These are phyloP conservation scores for Penicillium sp. DNA, from an alignment of 2,329 filamentous ascomycete species.

Conservation along the genomic window DNA sequence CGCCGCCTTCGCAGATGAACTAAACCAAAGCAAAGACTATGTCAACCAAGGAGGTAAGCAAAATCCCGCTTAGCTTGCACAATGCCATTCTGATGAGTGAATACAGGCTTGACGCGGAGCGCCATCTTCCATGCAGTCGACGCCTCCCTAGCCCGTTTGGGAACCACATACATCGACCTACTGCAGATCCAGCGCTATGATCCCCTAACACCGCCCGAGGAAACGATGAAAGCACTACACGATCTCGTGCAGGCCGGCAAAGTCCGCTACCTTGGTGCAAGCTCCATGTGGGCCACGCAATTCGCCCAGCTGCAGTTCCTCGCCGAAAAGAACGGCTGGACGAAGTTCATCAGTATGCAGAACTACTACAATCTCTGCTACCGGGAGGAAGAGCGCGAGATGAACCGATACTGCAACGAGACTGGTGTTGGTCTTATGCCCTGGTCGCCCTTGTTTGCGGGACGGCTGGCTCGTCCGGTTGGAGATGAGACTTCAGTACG, in stretches of 20 bases:
- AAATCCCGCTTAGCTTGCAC: slow-evolving; percentile 14
- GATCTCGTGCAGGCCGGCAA: slow-evolving; percentile 37
- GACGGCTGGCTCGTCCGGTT: slow-evolving; percentile 5
- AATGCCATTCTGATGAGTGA: slow-evolving; percentile 37
- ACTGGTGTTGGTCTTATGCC: slow-evolving; percentile 33
- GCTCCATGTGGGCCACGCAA: slow-evolving; percentile 31
- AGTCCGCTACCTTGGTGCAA: slow-evolving; percentile 36
- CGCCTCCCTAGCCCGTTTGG: slow-evolving; percentile 49
- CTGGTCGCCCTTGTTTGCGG: slow-evolving; percentile 1
- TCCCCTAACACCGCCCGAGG: slow-evolving; percentile 46
- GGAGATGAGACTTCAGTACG: background rate
- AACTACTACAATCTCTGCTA: slow-evolving; percentile 59
- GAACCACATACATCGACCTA: slow-evolving; percentile 53
- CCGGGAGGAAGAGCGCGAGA: slow-evolving; percentile 62
- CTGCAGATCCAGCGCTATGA: slow-evolving; percentile 53
- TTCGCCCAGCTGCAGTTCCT: slow-evolving; percentile 51
- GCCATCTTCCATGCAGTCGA: slow-evolving; percentile 64
- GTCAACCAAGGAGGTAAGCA: background rate
- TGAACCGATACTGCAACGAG: slow-evolving; percentile 50
- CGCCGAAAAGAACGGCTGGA: slow-evolving; percentile 58
- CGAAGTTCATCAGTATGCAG: slow-evolving; percentile 62
- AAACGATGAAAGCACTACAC: slow-evolving; percentile 50
- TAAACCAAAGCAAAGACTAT: slow-evolving; percentile 1
- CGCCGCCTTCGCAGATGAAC: slow-evolving; percentile 4
- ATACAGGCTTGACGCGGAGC: slow-evolving; percentile 55